Conservation (phyloP, 2,329 filamentous ascomycete genomes). For the Cytospora piceicola region DNA sequence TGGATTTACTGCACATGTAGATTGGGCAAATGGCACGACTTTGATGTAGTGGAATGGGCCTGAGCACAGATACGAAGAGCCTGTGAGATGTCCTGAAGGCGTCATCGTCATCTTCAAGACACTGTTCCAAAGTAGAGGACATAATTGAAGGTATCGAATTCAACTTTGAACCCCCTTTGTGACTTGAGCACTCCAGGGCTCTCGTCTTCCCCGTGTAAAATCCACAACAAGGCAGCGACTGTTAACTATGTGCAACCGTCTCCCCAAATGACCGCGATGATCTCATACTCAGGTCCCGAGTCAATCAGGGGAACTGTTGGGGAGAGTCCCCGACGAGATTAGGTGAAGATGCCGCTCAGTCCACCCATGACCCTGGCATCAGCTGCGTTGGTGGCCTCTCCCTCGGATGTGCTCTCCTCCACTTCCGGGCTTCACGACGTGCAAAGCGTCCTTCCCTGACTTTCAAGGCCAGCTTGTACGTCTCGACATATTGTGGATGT, state of each 20-base stretch:
- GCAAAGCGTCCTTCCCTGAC: neutral
- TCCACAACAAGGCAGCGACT: neutral
- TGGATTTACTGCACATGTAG: too few relatives aligned
- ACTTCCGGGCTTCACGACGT: constrained; percentile 10
- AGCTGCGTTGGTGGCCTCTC: neutral
- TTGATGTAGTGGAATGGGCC: too few relatives aligned
- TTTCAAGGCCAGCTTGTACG: neutral
- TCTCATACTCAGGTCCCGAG: neutral
- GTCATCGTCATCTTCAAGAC: too few relatives aligned
- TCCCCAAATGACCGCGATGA: neutral
- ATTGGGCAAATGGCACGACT: too few relatives aligned
- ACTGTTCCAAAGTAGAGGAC: too few relatives aligned
- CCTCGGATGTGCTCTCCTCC: neutral
- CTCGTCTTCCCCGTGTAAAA: too few relatives aligned
- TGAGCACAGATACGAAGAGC: too few relatives aligned
- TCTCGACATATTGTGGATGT: neutral
- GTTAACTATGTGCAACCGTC: neutral
- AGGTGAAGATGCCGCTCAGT: neutral
- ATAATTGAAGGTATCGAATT: too few relatives aligned
- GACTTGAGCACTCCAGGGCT: too few relatives aligned
- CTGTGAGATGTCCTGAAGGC: too few relatives aligned
- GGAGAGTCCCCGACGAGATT: neutral
- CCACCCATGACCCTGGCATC: constrained; percentile 11
- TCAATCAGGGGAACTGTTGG: neutral
- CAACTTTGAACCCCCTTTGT: too few relatives aligned